phyloP scores from a whole-genome alignment of 225 moss, liverwort and hornwort species.

The Asterella californica region DNA sequence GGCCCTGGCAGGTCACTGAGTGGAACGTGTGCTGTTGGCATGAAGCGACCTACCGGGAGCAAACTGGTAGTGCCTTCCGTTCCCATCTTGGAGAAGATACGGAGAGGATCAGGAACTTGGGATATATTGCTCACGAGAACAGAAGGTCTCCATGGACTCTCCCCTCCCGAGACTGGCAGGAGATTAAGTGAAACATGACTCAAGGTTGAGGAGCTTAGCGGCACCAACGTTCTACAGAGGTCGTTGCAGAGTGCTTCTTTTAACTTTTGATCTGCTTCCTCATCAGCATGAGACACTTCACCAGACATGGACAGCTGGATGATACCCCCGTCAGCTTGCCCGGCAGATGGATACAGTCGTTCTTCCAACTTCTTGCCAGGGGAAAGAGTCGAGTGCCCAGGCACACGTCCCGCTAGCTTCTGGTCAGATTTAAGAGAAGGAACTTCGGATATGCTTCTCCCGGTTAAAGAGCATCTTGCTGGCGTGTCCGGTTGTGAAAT shows the following conservation, averaged over 20 bases:
- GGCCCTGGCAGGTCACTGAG: neutral
- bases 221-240: conserved; percentile 9
- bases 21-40: neutral
- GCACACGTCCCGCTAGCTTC: neutral
- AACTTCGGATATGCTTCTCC: neutral
- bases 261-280: neutral
- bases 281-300: neutral
- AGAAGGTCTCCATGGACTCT: neutral
- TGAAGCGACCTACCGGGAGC: neutral
- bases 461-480: neutral
- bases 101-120: neutral
- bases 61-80: neutral
- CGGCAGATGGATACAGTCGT: neutral
- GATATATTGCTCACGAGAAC: neutral
- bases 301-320: neutral
- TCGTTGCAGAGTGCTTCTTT: conserved; percentile 13
- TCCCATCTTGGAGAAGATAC: neutral
- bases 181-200: neutral
- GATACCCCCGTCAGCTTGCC: neutral
- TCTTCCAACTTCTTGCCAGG: neutral
- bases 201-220: neutral
- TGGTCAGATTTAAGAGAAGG: conserved; percentile 3
- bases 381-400: neutral
- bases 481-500: neutral
- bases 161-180: neutral